Evolutionary conservation across 1,139 yeast species (phyloP).

Genomic region (Pichia sp.): DNA sequence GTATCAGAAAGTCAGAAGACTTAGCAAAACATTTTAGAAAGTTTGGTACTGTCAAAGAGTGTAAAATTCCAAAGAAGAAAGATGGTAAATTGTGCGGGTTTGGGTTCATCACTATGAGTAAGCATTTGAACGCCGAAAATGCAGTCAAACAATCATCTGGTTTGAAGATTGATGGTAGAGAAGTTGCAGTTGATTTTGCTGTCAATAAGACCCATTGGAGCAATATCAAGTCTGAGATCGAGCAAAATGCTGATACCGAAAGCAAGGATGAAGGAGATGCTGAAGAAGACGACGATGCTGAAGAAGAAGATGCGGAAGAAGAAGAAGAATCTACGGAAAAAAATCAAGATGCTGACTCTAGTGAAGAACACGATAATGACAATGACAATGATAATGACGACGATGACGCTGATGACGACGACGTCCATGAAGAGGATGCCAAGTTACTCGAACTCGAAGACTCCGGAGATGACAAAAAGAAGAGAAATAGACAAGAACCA

Average conservation of each 20-base stretch:
- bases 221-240: constrained; percentile 35
- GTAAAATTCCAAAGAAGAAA: constrained; percentile 77
- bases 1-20: constrained; percentile 69
- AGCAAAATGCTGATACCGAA: constrained; percentile 31
- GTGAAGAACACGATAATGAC: constrained; percentile 20
- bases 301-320: constrained; percentile 26
- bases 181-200: constrained; percentile 92
- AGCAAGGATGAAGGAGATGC: constrained; percentile 30
- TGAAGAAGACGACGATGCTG: constrained; percentile 30
- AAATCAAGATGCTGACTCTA: constrained; percentile 18
- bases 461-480: constrained; percentile 26
- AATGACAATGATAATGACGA: constrained; percentile 24
- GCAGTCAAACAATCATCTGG: constrained; percentile 74
- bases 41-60: constrained; percentile 85
- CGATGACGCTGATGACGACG: constrained; percentile 23
- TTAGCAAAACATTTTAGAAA: constrained; percentile 63
- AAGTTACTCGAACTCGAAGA: constrained; percentile 16
- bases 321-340: constrained; percentile 20
- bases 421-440: constrained; percentile 26
- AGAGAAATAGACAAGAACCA: constrained; percentile 57
- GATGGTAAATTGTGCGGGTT: constrained; percentile 93
- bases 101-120: constrained; percentile 90
- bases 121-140: constrained; percentile 63
- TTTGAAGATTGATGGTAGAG: constrained; percentile 79
- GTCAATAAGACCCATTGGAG: constrained; percentile 82